Percentiles rank a stretch among this genome's conserved stretches.
phyloP scores from a whole-genome alignment of 2,329 filamentous ascomycete genomes.

The Xylaria arbuscula region DNA sequence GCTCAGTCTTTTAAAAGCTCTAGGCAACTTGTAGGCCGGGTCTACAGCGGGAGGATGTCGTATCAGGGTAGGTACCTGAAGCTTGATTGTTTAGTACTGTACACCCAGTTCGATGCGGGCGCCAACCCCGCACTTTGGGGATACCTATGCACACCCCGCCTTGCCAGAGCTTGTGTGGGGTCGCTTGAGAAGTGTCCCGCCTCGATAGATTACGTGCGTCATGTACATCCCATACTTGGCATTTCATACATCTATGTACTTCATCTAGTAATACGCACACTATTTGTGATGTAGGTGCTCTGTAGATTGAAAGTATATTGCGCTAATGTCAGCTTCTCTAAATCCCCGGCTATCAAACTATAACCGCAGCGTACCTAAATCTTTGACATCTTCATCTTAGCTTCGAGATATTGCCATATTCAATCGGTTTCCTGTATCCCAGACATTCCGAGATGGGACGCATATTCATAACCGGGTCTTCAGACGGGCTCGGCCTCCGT shows the following conservation, averaged over 20 bases:
- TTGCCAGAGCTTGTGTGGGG: slow-evolving; percentile 27
- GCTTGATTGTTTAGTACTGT: background rate
- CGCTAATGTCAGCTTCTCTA: too few relatives aligned
- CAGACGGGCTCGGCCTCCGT: slow-evolving; percentile 65
- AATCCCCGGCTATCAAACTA: background rate
- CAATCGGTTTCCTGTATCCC: background rate
- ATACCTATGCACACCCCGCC: slow-evolving; percentile 8
- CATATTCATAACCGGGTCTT: slow-evolving; percentile 64
- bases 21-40: too few relatives aligned
- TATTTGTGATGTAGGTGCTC: too few relatives aligned
- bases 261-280: too few relatives aligned
- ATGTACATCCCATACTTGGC: too few relatives aligned
- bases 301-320: too few relatives aligned
- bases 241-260: background rate
- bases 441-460: slow-evolving; percentile 32
- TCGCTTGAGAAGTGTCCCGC: background rate
- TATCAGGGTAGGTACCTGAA: slow-evolving; percentile 14
- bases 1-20: too few relatives aligned
- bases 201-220: background rate
- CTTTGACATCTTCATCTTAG: background rate
- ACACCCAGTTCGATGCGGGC: slow-evolving; percentile 7
- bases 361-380: background rate
- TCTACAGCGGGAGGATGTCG: too few relatives aligned
- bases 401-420: background rate
- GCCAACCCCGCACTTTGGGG: slow-evolving; percentile 18